phyloP scores from a whole-genome alignment of 1,139 yeast species.

The Ogataea hybrid region DNA sequence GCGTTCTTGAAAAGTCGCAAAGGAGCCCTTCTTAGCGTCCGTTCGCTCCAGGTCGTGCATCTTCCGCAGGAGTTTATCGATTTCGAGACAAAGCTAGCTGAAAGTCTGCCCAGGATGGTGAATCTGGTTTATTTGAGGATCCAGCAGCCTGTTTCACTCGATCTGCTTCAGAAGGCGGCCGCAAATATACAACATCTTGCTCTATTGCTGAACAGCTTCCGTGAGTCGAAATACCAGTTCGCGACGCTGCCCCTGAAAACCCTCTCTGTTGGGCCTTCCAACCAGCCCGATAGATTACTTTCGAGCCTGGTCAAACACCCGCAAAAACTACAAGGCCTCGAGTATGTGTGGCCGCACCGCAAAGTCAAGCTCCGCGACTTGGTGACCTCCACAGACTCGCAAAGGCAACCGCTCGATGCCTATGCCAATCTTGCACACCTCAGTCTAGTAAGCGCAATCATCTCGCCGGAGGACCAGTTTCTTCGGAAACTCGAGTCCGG shows the following conservation, averaged over 20 bases:
- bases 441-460: conserved; percentile 11
- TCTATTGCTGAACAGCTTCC: conserved; percentile 9
- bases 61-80: conserved; percentile 29
- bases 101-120: conserved; percentile 6
- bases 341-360: conserved; percentile 10
- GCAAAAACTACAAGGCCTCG: conserved; percentile 3
- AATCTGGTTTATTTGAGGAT: conserved; percentile 12
- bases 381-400: conserved; percentile 2
- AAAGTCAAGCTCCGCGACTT: conserved; percentile 16
- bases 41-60: conserved; percentile 16
- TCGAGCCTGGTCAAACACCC: background rate
- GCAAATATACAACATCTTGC: conserved; percentile 7
- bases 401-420: conserved; percentile 7
- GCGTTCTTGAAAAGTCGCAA: conserved; percentile 11
- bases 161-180: conserved; percentile 9
- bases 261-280: conserved; percentile 4
- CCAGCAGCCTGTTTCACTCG: conserved; percentile 16
- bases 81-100: conserved; percentile 18
- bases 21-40: conserved; percentile 7
- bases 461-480: conserved; percentile 4
- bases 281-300: background rate
- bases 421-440: conserved; percentile 10
- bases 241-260: background rate
- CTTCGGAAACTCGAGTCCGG: conserved; percentile 4
- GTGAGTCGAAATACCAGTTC: background rate